Conservation (phyloP, 148 eudicot species). For the Rhododendron ferrugineum region DNA sequence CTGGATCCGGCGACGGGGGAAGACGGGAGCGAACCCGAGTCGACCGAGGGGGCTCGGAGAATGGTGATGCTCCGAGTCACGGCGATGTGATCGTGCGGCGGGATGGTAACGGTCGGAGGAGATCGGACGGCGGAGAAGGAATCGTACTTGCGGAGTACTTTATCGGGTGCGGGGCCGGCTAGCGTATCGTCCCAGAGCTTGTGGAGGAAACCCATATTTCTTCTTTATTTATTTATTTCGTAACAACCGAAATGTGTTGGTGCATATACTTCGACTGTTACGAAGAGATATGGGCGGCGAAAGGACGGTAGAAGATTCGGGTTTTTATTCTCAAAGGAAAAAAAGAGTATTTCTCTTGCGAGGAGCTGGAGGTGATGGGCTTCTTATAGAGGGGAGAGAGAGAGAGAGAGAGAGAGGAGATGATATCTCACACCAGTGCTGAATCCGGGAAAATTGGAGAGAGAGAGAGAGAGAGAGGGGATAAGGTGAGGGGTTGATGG, state of each 20-base stretch:
- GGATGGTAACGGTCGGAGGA: slow-evolving; percentile 3
- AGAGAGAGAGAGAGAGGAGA: slow-evolving; percentile 4
- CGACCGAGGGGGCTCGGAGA: slow-evolving; percentile 27
- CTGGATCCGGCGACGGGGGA: slow-evolving; percentile 39
- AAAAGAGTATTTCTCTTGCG: not conserved
- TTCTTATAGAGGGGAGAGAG: slow-evolving; percentile 5
- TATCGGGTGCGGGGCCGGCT: slow-evolving; percentile 67
- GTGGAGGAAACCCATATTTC: slow-evolving; percentile 60
- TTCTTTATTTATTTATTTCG: not conserved
- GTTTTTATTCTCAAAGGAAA: not conserved
- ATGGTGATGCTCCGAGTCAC: slow-evolving; percentile 43
- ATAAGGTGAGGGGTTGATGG: not conserved
- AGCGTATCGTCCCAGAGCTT: slow-evolving; percentile 79
- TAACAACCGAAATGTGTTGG: slow-evolving; percentile 21
- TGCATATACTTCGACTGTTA: not conserved
- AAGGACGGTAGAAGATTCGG: slow-evolving; percentile 11
- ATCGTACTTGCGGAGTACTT: slow-evolving; percentile 51
- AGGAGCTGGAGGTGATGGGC: not conserved
- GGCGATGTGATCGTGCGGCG: not conserved
- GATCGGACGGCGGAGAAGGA: slow-evolving; percentile 47
- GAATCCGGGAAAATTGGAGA: not conserved
- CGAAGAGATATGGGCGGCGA: slow-evolving; percentile 12
- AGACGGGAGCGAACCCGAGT: slow-evolving; percentile 33
- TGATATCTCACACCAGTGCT: not conserved
- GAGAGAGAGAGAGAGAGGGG: not conserved